Evolutionary conservation across 2,329 filamentous ascomycete genomes (phyloP), one percentile per base, ranked within the genome.

Genomic region (Cladosporium sp.): DNA sequence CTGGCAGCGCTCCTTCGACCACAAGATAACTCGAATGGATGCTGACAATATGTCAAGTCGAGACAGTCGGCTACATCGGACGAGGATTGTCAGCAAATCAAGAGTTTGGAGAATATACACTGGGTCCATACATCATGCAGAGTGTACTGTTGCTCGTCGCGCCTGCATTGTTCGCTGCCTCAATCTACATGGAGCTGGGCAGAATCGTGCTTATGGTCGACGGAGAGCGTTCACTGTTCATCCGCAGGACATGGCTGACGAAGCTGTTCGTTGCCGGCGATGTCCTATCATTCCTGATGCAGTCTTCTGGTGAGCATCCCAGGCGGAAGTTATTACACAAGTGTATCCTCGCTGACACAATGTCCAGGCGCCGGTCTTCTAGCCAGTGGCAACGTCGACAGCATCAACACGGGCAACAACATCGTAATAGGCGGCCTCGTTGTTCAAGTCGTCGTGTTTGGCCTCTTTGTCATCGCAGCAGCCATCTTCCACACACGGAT

Each of bases 41-140:
- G 22, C 44, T 48, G 17, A 48, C 9, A 34, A 7, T 20, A 2
- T 13, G 8, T 22, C 1, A 3, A 81, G 79, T 82, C 65, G 79
- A 83, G 63, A 67, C 71, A 0, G 70, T 83, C 19, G 82, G 81
- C 15, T 83, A 83, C 62, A 65, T 80, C 37, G 79, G 76, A 12
- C 78, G 82, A 54, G 69, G 76, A 4, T 62, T 79, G 20, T 77
- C 77, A 0, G 69, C 72, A 0, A 53, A 61, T 0, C 67, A 80
- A 48, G 70, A 72, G 1, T 37, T 37, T 3, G 47, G 47, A 17
- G 17, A 32, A 15, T 75, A 74, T 57, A 75, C 75, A 1, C 70
- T 77, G 53, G 64, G 64, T 0, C 67, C 72, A 0, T 80, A 74
- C 65, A 73, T 77, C 51, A 67, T 79, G 57, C 73, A 78, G 59